Evolutionary conservation across 306 rosid species (phyloP).

Genomic region (Dalbergia cultrata): DNA sequence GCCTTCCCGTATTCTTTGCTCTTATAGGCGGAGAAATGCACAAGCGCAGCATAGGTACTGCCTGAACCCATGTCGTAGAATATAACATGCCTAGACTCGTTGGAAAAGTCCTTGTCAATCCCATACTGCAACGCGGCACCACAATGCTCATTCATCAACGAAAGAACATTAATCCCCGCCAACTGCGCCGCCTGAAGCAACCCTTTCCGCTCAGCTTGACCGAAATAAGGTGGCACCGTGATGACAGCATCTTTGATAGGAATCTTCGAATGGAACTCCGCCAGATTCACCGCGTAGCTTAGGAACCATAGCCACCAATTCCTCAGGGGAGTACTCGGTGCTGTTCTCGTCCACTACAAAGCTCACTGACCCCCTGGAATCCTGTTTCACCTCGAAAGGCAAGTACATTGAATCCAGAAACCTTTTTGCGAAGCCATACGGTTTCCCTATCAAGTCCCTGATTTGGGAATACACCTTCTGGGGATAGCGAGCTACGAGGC

Average conservation of each 20-base stretch:
- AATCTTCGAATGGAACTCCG: constrained; percentile 90
- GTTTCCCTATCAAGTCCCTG: constrained; percentile 86
- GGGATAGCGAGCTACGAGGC: constrained; percentile 87
- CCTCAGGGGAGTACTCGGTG: constrained; percentile 70
- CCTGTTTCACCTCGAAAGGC: constrained; percentile 73
- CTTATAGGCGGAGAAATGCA: constrained; percentile 79
- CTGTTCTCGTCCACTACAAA: constrained; percentile 64
- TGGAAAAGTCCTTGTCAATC: constrained; percentile 91
- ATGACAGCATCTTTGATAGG: constrained; percentile 82
- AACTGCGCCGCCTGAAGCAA: constrained; percentile 83
- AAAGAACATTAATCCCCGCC: constrained; percentile 85
- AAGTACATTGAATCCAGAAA: constrained; percentile 73
- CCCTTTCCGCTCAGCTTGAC: constrained; percentile 91
- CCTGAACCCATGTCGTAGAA: constrained; percentile 97
- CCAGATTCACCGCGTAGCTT: constrained; percentile 72
- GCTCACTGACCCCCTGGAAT: constrained; percentile 69
- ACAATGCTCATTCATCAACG: constrained; percentile 88
- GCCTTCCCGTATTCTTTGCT: constrained; percentile 87
- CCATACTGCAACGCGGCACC: constrained; percentile 99
- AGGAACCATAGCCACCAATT: constrained; percentile 82
- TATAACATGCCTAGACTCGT: constrained; percentile 82
- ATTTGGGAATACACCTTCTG: constrained; percentile 82
- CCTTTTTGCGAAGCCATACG: constrained; percentile 57
- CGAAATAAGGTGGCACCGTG: constrained; percentile 92
- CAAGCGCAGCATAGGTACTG: constrained; percentile 91